Percentiles rank a stretch among this genome's conserved stretches.
Conservation (phyloP, 2,329 filamentous ascomycete genomes). For the Diaporthe helianthi region DNA sequence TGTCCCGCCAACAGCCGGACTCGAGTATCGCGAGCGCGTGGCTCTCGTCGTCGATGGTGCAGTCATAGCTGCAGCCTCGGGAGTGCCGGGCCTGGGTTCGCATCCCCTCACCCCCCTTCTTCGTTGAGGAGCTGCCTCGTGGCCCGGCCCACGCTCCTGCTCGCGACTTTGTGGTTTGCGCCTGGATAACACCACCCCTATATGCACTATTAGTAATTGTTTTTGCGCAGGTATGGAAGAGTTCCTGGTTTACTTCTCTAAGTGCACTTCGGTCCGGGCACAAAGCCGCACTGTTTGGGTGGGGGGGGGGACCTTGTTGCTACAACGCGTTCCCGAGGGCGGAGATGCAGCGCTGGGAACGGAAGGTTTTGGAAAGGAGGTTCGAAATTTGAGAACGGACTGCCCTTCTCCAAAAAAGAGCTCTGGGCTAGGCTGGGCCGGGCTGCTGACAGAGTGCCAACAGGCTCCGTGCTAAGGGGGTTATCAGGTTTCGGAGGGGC, state of each 20-base stretch:
- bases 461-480: constrained; percentile 16
- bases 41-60: constrained; percentile 52
- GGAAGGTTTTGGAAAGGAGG: constrained; percentile 30
- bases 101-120: constrained; percentile 37
- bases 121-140: constrained; percentile 29
- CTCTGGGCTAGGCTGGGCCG: constrained; percentile 11
- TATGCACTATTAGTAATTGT: constrained; percentile 11
- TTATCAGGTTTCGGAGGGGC: constrained; percentile 28
- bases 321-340: constrained; percentile 29
- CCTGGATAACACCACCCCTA: constrained; percentile 24
- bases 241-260: not conserved
- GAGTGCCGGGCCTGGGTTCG: constrained; percentile 36
- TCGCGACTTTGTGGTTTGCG: constrained; percentile 7
- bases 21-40: constrained; percentile 64
- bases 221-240: not conserved
- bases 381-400: constrained; percentile 27
- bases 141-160: constrained; percentile 23
- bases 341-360: constrained; percentile 27
- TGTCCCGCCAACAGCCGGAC: constrained; percentile 46
- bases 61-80: constrained; percentile 32
- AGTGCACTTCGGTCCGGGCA: constrained; percentile 16
- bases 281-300: constrained; percentile 26
- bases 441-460: constrained; percentile 27
- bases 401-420: constrained; percentile 3
- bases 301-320: constrained; percentile 12